Conservation (phyloP, 345 rosid species). For the Aurinia saxatilis region DNA sequence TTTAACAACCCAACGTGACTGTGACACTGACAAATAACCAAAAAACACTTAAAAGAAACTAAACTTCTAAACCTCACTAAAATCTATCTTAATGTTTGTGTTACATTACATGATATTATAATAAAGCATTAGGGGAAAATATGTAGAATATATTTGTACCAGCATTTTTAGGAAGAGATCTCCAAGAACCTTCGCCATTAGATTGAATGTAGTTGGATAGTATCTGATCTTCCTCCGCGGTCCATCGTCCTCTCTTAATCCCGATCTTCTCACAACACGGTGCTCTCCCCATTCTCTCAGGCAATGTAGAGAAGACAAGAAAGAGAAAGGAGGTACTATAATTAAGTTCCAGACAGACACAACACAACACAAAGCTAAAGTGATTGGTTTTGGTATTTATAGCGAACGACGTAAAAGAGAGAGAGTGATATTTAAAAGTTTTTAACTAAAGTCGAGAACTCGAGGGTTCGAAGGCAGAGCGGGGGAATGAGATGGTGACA, state of each 20-base stretch:
- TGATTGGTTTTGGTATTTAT: slow-evolving; percentile 21
- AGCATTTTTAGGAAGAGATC: slow-evolving; percentile 34
- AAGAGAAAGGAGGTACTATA: neutral
- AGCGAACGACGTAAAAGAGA: neutral
- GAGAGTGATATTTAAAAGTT: neutral
- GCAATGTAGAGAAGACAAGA: neutral
- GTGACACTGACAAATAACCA: neutral
- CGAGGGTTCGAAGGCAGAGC: neutral
- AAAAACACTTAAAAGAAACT: too few species aligned
- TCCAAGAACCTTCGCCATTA: slow-evolving; percentile 35
- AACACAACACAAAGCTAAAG: neutral
- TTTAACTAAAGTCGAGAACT: neutral
- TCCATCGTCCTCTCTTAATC: slow-evolving; percentile 33
- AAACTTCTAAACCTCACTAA: too few species aligned
- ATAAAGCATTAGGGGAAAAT: too few species aligned
- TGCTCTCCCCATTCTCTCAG: slow-evolving; percentile 34
- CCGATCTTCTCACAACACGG: slow-evolving; percentile 35
- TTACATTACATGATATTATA: neutral
- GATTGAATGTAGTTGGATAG: slow-evolving; percentile 27
- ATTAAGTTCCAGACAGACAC: slow-evolving; percentile 2
- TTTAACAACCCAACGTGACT: slow-evolving; percentile 3
- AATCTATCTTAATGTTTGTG: neutral
- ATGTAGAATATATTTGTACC: slow-evolving; percentile 17
- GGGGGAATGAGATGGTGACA: slow-evolving; percentile 34
- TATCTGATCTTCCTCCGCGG: slow-evolving; percentile 31